Conservation (phyloP, 129 eudicot genomes). For the Escallonia herrerae region DNA sequence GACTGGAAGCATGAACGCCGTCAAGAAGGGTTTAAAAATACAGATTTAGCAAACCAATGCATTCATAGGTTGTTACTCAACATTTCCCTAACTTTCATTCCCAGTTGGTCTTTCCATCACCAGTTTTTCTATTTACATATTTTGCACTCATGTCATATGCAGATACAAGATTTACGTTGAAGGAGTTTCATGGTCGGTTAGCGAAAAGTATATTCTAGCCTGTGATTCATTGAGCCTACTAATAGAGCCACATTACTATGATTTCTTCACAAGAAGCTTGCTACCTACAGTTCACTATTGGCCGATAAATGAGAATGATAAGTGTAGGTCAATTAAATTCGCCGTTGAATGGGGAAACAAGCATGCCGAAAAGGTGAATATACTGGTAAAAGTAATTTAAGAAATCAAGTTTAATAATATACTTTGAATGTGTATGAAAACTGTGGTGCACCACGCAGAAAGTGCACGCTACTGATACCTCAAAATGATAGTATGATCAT, state of each 20-base stretch:
- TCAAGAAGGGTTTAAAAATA: slow-evolving; percentile 34
- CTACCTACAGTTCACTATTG: slow-evolving; percentile 52
- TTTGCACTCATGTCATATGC: slow-evolving; percentile 3
- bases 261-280: slow-evolving; percentile 54
- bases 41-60: slow-evolving; percentile 49
- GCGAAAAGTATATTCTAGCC: slow-evolving; percentile 52
- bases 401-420: no score
- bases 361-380: slow-evolving; percentile 28
- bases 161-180: slow-evolving; percentile 56
- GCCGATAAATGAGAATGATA: slow-evolving; percentile 31
- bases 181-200: slow-evolving; percentile 61
- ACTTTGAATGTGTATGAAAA: no score
- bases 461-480: no score
- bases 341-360: slow-evolving; percentile 66
- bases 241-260: slow-evolving; percentile 38
- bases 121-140: not conserved
- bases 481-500: no score
- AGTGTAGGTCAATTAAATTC: slow-evolving; percentile 46
- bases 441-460: no score
- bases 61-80: slow-evolving; percentile 29
- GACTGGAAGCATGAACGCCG: slow-evolving; percentile 26
- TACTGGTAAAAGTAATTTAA: no score
- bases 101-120: not conserved
- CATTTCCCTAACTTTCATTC: no score
- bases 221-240: slow-evolving; percentile 48